These are phyloP conservation scores for Pichia heedii DNA, from an alignment of 805 yeast species.

Conservation along the genomic window DNA sequence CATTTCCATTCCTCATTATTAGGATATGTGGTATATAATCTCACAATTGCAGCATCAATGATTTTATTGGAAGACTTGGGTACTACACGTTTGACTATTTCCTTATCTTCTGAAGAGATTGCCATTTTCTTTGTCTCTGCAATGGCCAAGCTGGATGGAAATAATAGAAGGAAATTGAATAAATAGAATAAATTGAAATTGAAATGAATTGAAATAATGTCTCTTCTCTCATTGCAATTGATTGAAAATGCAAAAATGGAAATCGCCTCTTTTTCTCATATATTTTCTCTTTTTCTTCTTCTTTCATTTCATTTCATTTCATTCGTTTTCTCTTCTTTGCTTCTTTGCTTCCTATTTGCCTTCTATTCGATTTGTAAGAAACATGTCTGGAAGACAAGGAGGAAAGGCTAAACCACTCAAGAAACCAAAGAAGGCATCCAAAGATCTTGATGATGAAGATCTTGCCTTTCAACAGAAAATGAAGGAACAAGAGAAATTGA, in stretches of 20 bases:
- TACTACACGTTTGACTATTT: constrained; percentile 76
- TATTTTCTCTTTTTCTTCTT: no score
- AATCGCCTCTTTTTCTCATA: no score
- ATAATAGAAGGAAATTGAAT: not conserved
- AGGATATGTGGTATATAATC: constrained; percentile 86
- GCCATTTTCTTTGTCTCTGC: no score
- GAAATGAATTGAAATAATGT: no score
- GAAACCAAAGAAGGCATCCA: constrained; percentile 73
- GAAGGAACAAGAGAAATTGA: constrained; percentile 89
- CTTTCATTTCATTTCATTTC: not conserved
- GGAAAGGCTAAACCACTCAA: constrained; percentile 88
- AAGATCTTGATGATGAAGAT: constrained; percentile 80
- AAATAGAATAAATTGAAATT: no score
- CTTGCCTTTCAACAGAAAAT: constrained; percentile 86
- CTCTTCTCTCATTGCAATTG: no score
- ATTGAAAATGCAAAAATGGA: no score
- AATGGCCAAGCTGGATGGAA: not conserved
- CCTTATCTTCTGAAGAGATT: constrained; percentile 60
- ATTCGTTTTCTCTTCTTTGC: not conserved
- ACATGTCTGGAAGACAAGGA: constrained; percentile 95
- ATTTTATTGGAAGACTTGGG: constrained; percentile 86
- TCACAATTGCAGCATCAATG: constrained; percentile 82
- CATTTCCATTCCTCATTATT: constrained; percentile 71
- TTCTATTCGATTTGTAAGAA: no score
- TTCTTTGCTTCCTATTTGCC: no score